Evolutionary conservation across 2,329 filamentous ascomycete species (phyloP), one percentile per base, ranked within the genome.

Genomic region (Pochonia chlamydosporia): DNA sequence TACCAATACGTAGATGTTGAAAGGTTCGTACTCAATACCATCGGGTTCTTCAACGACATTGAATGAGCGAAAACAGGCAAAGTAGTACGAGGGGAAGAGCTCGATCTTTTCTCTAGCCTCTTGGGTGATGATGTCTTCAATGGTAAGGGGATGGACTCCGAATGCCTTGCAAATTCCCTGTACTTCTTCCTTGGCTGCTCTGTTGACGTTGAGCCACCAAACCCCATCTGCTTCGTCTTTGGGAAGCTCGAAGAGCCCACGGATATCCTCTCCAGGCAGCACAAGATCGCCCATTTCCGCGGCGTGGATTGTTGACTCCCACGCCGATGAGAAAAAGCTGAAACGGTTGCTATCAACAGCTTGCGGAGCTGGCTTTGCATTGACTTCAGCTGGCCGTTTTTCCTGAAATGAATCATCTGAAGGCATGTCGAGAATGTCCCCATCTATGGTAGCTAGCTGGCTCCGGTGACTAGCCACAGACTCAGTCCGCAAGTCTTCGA

Each of bases 51-150:
- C 75, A 46, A 92, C 86, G 9, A 79, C 70, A 56, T 82, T 87
- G 73, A 97, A 99, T 2, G 91, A 96, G 45, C 92, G 84, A 78
- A 97, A 99, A 65, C 89, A 95, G 43, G 96, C 89, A 65, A 99
- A 97, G 70, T 99, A 99, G 72, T 99, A 99, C 36, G 90, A 89
- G 21, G 89, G 87, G 71, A 99, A 99, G 21, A 99, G 78, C 68
- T 99, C 93, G 47, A 99, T 96, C 74, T 99, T 99, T 71, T 99
- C 93, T 37, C 93, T 90, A 10, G 91, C 87, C 69, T 99, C 93
- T 63, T 96, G 90, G 0, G 89, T 95, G 50, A 85, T 85, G 56
- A 99, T 96, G 73, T 99, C 93, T 67, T 99, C 93, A 33, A 92
- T 88, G 0, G 93, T 99, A 65, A 99, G 73, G 28, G 92, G 92